Base-by-base conservation (phyloP, 75 land plant genomes). In the Selaginella moellendorffii region DNA sequence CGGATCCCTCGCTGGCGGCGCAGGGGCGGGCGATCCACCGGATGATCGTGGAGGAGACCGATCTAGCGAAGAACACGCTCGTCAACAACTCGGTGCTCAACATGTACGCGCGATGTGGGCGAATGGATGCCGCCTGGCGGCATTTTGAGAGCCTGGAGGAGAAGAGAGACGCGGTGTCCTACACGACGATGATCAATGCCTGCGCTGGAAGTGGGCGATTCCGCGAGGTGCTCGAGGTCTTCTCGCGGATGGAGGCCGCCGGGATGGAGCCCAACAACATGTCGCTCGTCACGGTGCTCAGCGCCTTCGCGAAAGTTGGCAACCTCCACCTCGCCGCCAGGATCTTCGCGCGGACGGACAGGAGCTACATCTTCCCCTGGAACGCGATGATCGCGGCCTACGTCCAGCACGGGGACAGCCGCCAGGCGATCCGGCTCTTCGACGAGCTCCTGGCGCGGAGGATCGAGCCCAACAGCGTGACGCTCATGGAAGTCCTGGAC, bases 401-500 rank as follows among this genome's bases (percentile, higher is more conserved):
- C 30, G 64, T 30, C 28, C 2, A n/a, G n/a, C 53, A 63, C 28
- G n/a, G 53, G 1, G 28, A 28, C 28, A 27, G 20, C 53, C 14
- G 28, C 29, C 31, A 63, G 1, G 64, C 64, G 17, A 20, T 63
- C 0, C 2, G 30, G 2, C 53, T 63, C 14, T 63, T 63, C 30
- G 30, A 63, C 10, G 58, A 54, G 28, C 71, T 75, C 71, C 61
- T 63, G 65, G 27, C 23, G 8, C 29, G 54, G 23, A 54, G 65
- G 20, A 1, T 79, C 26, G 9, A 68, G 68, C 81, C 81, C 2
- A 71, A 60, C 30, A 61, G 61, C 28, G 29, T 73, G 0, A 72
- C 75, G 17, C 72, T 77, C 68, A 68, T 77, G 12, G 58, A 67
- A 10, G 65, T 77, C 28, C 22, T 77, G 21, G 56, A 63, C 18